These are phyloP conservation scores for Corymbia calophylla DNA, from an alignment of 441 rosid genomes.

Conservation along the genomic window DNA sequence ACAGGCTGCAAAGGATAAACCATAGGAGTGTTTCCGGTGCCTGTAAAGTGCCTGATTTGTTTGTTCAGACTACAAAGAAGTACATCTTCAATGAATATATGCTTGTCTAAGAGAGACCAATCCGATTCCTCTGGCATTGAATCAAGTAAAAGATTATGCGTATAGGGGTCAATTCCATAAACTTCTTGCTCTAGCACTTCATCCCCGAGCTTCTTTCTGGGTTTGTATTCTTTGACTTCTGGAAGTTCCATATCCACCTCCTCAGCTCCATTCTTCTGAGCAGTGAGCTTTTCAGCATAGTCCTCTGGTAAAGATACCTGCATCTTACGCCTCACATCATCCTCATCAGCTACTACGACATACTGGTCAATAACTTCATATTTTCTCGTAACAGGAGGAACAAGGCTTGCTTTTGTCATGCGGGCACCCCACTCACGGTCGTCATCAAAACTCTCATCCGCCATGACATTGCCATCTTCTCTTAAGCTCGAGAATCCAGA, in stretches of 20 bases:
- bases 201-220: constrained; percentile 84
- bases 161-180: constrained; percentile 98
- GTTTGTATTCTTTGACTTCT: constrained; percentile 95
- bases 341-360: constrained; percentile 84
- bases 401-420: constrained; percentile 96
- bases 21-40: constrained; percentile 94
- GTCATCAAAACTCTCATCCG: constrained; percentile 64
- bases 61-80: constrained; percentile 78
- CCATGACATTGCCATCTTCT: constrained; percentile 47
- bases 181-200: constrained; percentile 99
- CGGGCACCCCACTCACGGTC: constrained; percentile 99
- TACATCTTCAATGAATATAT: constrained; percentile 81
- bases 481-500: constrained; percentile 38
- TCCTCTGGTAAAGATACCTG: constrained; percentile 93
- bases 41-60: constrained; percentile 86
- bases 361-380: constrained; percentile 90
- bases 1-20: constrained; percentile 73
- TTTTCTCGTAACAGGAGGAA: constrained; percentile 99
- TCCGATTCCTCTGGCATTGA: constrained; percentile 95
- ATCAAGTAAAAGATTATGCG: constrained; percentile 95
- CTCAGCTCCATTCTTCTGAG: constrained; percentile 85
- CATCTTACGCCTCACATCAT: constrained; percentile 89
- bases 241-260: constrained; percentile 99
- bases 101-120: constrained; percentile 77
- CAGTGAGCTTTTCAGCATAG: constrained; percentile 88